phyloP scores from a whole-genome alignment of 345 rosid genomes.

The Euphorbia pulcherrima region DNA sequence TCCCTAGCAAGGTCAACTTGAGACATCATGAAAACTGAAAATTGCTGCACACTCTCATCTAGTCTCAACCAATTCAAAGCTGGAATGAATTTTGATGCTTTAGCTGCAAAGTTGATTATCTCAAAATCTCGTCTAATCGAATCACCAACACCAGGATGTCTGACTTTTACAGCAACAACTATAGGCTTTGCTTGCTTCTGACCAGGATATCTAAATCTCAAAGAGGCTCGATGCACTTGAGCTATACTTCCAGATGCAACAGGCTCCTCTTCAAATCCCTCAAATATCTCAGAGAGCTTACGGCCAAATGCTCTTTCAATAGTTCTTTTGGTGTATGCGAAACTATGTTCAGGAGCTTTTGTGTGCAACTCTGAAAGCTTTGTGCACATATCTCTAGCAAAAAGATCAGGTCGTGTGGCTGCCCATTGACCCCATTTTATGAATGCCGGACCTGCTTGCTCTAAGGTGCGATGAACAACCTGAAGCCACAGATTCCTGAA shows the following conservation, averaged over 20 bases:
- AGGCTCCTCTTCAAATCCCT: slow-evolving; percentile 79
- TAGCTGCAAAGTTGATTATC: slow-evolving; percentile 71
- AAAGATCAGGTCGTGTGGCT: slow-evolving; percentile 93
- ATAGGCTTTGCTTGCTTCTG: slow-evolving; percentile 54
- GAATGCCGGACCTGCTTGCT: slow-evolving; percentile 92
- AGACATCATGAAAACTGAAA: slow-evolving; percentile 92
- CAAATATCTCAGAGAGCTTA: slow-evolving; percentile 75
- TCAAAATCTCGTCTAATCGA: slow-evolving; percentile 83
- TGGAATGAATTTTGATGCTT: slow-evolving; percentile 60
- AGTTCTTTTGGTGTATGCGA: slow-evolving; percentile 67
- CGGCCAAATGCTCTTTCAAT: slow-evolving; percentile 93
- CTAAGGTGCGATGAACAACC: slow-evolving; percentile 71
- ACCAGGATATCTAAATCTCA: slow-evolving; percentile 77
- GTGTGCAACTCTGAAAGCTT: slow-evolving; percentile 89
- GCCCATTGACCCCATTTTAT: slow-evolving; percentile 99
- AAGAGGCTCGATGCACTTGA: slow-evolving; percentile 86
- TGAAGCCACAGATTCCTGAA: slow-evolving; percentile 63
- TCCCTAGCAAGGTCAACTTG: slow-evolving; percentile 99
- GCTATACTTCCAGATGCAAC: slow-evolving; percentile 99
- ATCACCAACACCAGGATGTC: slow-evolving; percentile 96
- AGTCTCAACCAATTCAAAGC: slow-evolving; percentile 89
- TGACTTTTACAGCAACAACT: slow-evolving; percentile 91
- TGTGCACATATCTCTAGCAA: slow-evolving; percentile 78
- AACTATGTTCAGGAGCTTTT: slow-evolving; percentile 89
- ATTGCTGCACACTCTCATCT: slow-evolving; percentile 95